Conservation (phyloP, 2,329 filamentous ascomycete genomes). For the Drechslerella coelobrocha region DNA sequence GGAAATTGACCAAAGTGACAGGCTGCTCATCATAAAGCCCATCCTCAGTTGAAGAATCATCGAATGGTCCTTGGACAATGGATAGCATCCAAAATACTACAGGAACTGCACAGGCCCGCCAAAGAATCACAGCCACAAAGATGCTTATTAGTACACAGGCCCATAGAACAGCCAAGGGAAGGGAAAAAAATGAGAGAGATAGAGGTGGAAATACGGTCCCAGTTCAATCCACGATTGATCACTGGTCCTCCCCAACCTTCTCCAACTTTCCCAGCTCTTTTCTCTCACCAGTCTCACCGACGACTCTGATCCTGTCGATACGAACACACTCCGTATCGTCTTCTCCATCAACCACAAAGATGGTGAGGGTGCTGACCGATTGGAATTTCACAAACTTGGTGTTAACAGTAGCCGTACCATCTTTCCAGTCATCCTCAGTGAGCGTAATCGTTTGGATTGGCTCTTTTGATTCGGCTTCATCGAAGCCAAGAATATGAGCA, state of each 20-base stretch:
- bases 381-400: constrained; percentile 98
- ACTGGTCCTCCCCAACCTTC: constrained; percentile 79
- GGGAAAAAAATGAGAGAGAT: not conserved
- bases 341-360: constrained; percentile 89
- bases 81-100: too few species aligned
- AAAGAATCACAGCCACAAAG: too few species aligned
- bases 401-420: constrained; percentile 74
- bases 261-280: constrained; percentile 91
- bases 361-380: constrained; percentile 81
- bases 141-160: too few species aligned
- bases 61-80: too few species aligned
- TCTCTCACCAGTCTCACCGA: constrained; percentile 86
- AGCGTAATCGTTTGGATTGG: constrained; percentile 82
- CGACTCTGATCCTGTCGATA: constrained; percentile 71
- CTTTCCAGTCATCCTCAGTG: constrained; percentile 76
- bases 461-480: constrained; percentile 86
- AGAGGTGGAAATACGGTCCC: too few species aligned
- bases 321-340: constrained; percentile 80
- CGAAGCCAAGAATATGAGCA: constrained; percentile 88
- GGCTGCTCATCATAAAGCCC: too few species aligned
- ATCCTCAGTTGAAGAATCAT: too few species aligned
- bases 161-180: not conserved
- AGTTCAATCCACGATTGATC: too few species aligned
- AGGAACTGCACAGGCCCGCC: too few species aligned
- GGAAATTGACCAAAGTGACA: too few species aligned